phyloP scores from a whole-genome alignment of 2,329 filamentous ascomycete genomes.

The Beauveria medogensis region DNA sequence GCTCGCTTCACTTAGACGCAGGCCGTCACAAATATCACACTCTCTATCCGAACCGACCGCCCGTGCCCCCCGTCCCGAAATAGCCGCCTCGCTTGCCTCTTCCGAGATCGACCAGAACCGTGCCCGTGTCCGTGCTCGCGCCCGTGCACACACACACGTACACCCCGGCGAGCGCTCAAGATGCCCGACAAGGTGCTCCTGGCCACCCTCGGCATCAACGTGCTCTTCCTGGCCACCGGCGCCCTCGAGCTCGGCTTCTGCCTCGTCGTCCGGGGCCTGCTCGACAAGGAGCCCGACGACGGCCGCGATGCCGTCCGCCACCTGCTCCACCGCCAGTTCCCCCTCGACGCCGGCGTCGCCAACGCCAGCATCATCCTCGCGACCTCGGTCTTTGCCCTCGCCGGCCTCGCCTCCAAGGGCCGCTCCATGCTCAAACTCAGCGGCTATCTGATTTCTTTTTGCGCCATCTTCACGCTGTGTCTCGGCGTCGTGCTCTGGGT shows the following conservation, averaged over 20 bases:
- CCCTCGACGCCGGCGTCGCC: slow-evolving; percentile 58
- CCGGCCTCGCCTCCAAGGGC: slow-evolving; percentile 59
- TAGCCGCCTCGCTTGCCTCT: background rate
- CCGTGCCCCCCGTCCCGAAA: background rate
- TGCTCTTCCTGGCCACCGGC: slow-evolving; percentile 45
- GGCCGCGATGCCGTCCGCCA: slow-evolving; percentile 43
- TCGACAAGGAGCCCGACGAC: slow-evolving; percentile 24
- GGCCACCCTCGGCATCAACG: slow-evolving; percentile 39
- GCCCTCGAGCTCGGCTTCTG: slow-evolving; percentile 48
- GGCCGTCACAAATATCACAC: background rate
- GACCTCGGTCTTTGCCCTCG: slow-evolving; percentile 61
- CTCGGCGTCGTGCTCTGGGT: slow-evolving; percentile 66
- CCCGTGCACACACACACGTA: too few species aligned
- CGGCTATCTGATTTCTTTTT: slow-evolving; percentile 55
- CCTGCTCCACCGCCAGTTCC: slow-evolving; percentile 45
- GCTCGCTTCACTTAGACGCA: background rate
- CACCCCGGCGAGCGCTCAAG: slow-evolving; percentile 6
- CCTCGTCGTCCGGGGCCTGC: slow-evolving; percentile 41
- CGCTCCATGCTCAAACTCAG: slow-evolving; percentile 64
- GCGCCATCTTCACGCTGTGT: slow-evolving; percentile 54
- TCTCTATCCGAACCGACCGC: too few species aligned
- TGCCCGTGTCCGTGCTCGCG: too few species aligned
- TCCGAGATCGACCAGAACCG: background rate
- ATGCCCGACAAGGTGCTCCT: slow-evolving; percentile 51
- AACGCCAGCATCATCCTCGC: slow-evolving; percentile 66